These are phyloP conservation scores for Heteromeles arbutifolia DNA, from an alignment of 306 rosid species.

Conservation along the genomic window DNA sequence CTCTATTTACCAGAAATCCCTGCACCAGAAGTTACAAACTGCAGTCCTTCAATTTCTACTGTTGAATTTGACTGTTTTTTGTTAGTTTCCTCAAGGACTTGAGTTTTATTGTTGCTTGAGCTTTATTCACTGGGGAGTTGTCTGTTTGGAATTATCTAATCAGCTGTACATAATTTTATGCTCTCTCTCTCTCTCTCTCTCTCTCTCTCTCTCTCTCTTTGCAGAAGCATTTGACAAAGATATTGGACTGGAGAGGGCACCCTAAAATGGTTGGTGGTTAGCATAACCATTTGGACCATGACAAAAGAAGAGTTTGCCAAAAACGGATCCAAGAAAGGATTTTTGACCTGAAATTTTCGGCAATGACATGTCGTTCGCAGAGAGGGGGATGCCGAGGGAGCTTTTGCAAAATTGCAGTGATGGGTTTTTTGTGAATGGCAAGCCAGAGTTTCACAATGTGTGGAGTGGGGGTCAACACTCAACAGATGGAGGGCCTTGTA, in stretches of 20 bases:
- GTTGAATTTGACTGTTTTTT: not conserved
- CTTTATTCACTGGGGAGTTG: not conserved
- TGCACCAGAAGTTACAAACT: not conserved
- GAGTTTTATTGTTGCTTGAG: not conserved
- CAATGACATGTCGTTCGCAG: conserved; percentile 6
- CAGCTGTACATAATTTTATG: not conserved
- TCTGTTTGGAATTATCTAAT: not conserved
- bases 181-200: not conserved
- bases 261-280: conserved; percentile 41
- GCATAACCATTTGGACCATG: conserved; percentile 32
- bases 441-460: conserved; percentile 9
- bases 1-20: not conserved
- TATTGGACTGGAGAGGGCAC: conserved; percentile 26
- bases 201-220: not conserved
- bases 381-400: not conserved
- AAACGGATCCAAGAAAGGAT: conserved; percentile 28
- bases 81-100: not conserved
- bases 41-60: not conserved
- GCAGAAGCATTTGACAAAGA: conserved; percentile 32
- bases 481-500: not conserved
- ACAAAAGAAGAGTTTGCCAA: conserved; percentile 16
- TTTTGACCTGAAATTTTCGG: conserved; percentile 31
- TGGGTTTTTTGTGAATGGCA: conserved; percentile 1
- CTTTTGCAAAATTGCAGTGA: not conserved
- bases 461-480: conserved; percentile 2